Evolutionary conservation across 768 basidiomycete genomes (phyloP).

Genomic region (Pisolithus microcarpus): DNA sequence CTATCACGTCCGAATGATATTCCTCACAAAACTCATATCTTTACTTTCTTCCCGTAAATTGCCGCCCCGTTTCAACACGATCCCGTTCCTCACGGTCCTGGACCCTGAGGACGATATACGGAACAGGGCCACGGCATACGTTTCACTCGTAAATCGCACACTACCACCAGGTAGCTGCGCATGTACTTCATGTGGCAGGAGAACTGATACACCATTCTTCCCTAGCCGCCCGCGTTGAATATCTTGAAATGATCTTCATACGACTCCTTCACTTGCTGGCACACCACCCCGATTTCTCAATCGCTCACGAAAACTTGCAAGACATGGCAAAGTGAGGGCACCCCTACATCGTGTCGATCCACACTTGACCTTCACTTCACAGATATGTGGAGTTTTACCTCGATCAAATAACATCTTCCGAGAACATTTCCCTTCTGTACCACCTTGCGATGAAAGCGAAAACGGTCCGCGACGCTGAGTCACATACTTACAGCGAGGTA

Average conservation of each 20-base stretch:
- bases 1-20: conserved; percentile 74
- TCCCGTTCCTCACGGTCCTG: conserved; percentile 83
- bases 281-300: conserved; percentile 89
- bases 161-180: conserved; percentile 37
- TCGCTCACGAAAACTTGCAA: conserved; percentile 56
- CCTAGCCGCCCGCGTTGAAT: conserved; percentile 50
- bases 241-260: conserved; percentile 77
- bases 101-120: conserved; percentile 86
- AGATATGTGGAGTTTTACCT: conserved; percentile 91
- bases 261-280: conserved; percentile 83
- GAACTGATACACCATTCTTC: background rate
- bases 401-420: conserved; percentile 63
- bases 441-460: conserved; percentile 78
- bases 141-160: conserved; percentile 41
- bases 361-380: background rate
- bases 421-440: conserved; percentile 80
- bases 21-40: conserved; percentile 66
- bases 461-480: conserved; percentile 75
- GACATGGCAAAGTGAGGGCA: conserved; percentile 72
- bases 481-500: conserved; percentile 65
- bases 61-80: conserved; percentile 66
- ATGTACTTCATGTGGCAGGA: background rate
- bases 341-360: background rate
- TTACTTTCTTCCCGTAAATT: conserved; percentile 61
- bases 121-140: conserved; percentile 49